Evolutionary conservation across 495 filamentous ascomycete species (phyloP).

Genomic region (Penicillium longicatenatum): DNA sequence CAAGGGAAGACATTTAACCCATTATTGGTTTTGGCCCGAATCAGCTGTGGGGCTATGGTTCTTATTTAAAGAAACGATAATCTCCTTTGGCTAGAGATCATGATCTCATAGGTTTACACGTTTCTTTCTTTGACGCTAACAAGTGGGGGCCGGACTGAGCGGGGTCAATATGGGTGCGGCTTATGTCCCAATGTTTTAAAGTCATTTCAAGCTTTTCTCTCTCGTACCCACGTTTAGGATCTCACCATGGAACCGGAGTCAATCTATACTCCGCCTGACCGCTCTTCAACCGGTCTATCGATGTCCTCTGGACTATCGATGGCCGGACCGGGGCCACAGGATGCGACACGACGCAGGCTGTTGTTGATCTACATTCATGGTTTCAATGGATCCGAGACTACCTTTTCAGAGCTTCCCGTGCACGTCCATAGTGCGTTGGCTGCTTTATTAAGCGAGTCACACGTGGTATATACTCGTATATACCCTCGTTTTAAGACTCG

Average conservation of each 20-base stretch:
- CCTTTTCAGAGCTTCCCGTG: constrained; percentile 83
- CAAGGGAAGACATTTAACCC: not conserved
- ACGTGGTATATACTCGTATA: constrained; percentile 84
- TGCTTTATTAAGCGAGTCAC: constrained; percentile 65
- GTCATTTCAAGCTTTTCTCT: not conserved
- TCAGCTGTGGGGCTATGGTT: not conserved
- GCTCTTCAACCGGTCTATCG: not conserved
- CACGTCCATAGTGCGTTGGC: constrained; percentile 82
- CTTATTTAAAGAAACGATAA: not conserved
- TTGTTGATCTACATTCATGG: constrained; percentile 88
- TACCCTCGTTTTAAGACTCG: constrained; percentile 91
- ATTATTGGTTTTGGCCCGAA: not conserved
- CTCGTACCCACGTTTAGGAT: not conserved
- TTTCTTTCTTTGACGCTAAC: not conserved
- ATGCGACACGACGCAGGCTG: constrained; percentile 53
- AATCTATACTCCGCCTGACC: not conserved
- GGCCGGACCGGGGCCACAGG: constrained; percentile 11
- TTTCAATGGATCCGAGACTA: constrained; percentile 88
- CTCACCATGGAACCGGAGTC: not conserved
- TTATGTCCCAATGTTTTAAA: not conserved
- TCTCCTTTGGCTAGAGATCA: not conserved
- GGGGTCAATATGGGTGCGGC: not conserved
- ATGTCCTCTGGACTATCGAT: constrained; percentile 20
- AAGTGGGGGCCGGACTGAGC: not conserved
- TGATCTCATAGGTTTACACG: not conserved